Evolutionary conservation across 1,284 basidiomycete species (phyloP).

Genomic region (Trichosporon asahii): DNA sequence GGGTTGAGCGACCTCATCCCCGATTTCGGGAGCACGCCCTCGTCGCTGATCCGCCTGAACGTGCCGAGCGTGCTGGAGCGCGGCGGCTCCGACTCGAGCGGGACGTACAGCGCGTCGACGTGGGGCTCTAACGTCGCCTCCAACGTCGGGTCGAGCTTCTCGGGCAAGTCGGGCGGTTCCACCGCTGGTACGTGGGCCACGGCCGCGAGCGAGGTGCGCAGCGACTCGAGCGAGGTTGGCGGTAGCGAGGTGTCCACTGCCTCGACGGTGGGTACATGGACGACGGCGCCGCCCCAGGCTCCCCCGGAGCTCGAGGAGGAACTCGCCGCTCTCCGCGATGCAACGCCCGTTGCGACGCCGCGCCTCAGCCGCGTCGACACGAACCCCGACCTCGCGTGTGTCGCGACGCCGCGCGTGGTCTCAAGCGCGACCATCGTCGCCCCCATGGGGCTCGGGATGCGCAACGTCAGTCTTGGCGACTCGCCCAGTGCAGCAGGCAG

Average conservation of each 20-base stretch:
- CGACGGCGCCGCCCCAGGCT: background rate
- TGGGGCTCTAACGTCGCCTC: constrained; percentile 1
- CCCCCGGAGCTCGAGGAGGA: constrained; percentile 5
- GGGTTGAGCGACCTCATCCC: background rate
- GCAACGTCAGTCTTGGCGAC: background rate
- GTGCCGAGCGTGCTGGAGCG: constrained; percentile 5
- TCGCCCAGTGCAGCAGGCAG: background rate
- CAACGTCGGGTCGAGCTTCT: background rate
- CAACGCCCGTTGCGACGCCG: background rate
- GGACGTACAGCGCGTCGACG: background rate
- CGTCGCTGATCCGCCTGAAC: background rate
- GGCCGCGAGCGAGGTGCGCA: background rate
- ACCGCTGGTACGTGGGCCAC: background rate
- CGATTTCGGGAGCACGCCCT: background rate
- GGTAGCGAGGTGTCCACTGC: background rate
- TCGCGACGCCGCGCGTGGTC: background rate
- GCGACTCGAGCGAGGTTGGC: background rate
- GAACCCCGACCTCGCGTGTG: background rate
- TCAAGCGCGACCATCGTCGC: background rate
- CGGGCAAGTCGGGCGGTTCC: background rate
- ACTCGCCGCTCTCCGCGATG: background rate
- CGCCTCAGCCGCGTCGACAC: background rate
- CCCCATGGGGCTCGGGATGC: background rate
- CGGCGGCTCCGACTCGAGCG: background rate
- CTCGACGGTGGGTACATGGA: background rate